Evolutionary conservation across 768 basidiomycete genomes (phyloP).

Genomic region (Mycena amicta): DNA sequence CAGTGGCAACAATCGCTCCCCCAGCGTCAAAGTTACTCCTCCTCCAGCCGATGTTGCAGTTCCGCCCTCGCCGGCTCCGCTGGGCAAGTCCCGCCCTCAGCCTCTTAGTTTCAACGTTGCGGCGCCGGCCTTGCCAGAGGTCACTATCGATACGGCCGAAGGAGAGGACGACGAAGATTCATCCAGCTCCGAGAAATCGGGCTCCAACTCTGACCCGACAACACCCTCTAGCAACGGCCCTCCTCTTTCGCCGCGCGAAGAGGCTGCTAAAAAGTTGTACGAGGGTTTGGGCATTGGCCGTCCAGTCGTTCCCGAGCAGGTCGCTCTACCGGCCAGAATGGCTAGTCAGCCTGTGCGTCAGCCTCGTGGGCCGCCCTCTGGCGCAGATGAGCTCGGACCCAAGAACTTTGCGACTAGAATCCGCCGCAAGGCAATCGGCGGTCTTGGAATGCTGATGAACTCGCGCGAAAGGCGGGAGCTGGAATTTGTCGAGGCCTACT

Average conservation of each 20-base stretch:
- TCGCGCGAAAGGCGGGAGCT: slow-evolving; percentile 68
- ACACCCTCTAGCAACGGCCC: slow-evolving; percentile 70
- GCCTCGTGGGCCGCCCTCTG: slow-evolving; percentile 85
- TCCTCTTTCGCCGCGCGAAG: slow-evolving; percentile 83
- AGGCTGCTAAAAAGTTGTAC: slow-evolving; percentile 83
- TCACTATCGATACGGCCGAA: slow-evolving; percentile 56
- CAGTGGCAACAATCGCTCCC: slow-evolving; percentile 64
- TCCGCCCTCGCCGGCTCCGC: slow-evolving; percentile 41
- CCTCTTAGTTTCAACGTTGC: slow-evolving; percentile 64
- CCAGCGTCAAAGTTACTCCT: slow-evolving; percentile 73
- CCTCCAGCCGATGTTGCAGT: slow-evolving; percentile 67
- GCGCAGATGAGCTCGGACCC: slow-evolving; percentile 82
- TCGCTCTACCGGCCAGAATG: slow-evolving; percentile 51
- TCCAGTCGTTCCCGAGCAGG: slow-evolving; percentile 46
- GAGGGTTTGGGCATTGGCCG: slow-evolving; percentile 88
- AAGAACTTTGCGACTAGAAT: slow-evolving; percentile 89
- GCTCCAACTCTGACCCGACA: slow-evolving; percentile 66
- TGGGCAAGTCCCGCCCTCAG: slow-evolving; percentile 58
- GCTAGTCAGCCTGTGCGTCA: slow-evolving; percentile 78
- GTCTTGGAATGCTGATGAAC: slow-evolving; percentile 76
- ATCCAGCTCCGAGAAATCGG: slow-evolving; percentile 57
- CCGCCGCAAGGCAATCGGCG: slow-evolving; percentile 82
- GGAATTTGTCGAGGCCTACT: slow-evolving; percentile 69
- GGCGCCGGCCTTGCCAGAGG: slow-evolving; percentile 54
- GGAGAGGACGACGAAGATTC: slow-evolving; percentile 61